Evolutionary conservation across 2,329 filamentous ascomycete species (phyloP), one percentile per base, ranked within the genome.

Genomic region (Rutstroemia sp.): DNA sequence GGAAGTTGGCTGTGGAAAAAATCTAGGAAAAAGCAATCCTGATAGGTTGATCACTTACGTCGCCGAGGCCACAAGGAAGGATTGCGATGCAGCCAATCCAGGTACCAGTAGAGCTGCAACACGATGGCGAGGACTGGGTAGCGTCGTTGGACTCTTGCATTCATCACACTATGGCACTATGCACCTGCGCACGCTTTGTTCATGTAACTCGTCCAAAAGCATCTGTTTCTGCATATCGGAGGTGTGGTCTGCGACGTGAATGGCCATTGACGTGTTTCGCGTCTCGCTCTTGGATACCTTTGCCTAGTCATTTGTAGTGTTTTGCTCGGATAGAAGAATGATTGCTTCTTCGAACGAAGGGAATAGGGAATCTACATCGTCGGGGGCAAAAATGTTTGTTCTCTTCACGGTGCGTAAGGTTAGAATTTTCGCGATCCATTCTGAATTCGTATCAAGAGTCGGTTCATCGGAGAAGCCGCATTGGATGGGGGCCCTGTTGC

Each of bases 191-290:
- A 50, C 36, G 30, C 27, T 45, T 50, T 42, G 38, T 19, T 27
- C 30, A 54, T 47, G 42, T 54, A 30, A 25, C 36, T 25, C 25
- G 25, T 30, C 38, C 16, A 39, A 40, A 55, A 23, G 17, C 17
- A 38, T 27, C 23, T 17, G 19, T 30, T 57, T 54, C 48, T 63
- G 60, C 61, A 60, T 59, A 30, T 53, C 48, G 58, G 61, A 60
- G 59, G 60, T 59, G 50, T 54, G 60, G 48, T 57, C 58, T 42
- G 58, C 56, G 27, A 45, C 59, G 48, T 65, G 58, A 68, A 58
- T 67, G 65, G 65, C 51, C 48, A 42, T 45, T 39, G 39, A 59
- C 45, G 57, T 61, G 62, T 65, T 61, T 64, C 62, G 64, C 60
- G 60, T 63, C 54, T 63, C 60, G 60, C 59, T 61, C 36, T 34